A percentile compares a stretch with the other conserved stretches of the same genome.
Conservation (phyloP, 2,329 filamentous ascomycete species). For the Coniochaeta prunicola region DNA sequence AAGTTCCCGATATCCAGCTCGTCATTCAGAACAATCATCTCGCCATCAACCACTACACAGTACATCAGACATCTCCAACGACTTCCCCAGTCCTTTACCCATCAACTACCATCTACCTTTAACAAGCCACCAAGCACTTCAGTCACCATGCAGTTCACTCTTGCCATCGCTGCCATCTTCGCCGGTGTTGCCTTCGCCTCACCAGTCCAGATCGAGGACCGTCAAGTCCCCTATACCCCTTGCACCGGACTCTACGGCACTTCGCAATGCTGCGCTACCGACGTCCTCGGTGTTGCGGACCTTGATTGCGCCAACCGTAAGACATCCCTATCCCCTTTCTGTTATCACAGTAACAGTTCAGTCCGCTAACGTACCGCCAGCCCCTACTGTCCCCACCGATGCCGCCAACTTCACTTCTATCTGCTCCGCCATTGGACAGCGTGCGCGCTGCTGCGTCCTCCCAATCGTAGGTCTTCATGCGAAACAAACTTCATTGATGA, state of each 20-base stretch:
- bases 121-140: not conserved
- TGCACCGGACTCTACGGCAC: slow-evolving; percentile 35
- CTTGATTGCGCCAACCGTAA: slow-evolving; percentile 49
- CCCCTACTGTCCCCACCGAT: slow-evolving; percentile 10
- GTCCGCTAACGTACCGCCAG: slow-evolving; percentile 5
- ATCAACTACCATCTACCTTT: not conserved
- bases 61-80: not conserved
- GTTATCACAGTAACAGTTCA: not conserved
- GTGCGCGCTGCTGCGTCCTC: slow-evolving; percentile 49
- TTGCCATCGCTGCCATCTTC: slow-evolving; percentile 17
- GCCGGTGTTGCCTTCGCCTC: slow-evolving; percentile 18
- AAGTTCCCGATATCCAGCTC: not conserved
- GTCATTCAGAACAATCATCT: slow-evolving; percentile 2
- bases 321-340: slow-evolving; percentile 19
- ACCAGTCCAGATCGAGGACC: slow-evolving; percentile 23
- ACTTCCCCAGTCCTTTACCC: not conserved
- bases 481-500: not conserved
- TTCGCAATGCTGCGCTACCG: slow-evolving; percentile 53
- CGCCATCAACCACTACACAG: not conserved
- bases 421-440: slow-evolving; percentile 42
- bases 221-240: slow-evolving; percentile 28
- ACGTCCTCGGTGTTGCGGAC: slow-evolving; percentile 50
- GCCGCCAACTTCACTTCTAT: slow-evolving; percentile 21
- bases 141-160: slow-evolving; percentile 23
- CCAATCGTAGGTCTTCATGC: slow-evolving; percentile 29